Conservation (phyloP, 805 yeast genomes). For the Monosporozyma servazzii region DNA sequence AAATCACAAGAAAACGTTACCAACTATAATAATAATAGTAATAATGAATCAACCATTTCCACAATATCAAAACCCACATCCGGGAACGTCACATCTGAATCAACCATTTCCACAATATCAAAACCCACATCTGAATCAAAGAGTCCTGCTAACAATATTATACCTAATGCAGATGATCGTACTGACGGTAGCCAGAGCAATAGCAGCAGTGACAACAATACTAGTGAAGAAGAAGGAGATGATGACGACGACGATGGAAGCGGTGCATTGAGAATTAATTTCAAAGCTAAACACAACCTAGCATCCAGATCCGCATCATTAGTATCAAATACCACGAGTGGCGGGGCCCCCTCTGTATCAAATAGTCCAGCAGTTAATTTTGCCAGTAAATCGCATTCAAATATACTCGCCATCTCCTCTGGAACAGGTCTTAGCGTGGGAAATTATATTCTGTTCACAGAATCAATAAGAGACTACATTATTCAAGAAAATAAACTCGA, state of each 20-base stretch:
- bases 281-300: not conserved
- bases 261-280: constrained; percentile 2
- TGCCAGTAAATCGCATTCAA: not conserved
- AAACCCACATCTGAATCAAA: not conserved
- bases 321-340: not conserved
- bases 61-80: not conserved
- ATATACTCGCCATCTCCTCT: not conserved
- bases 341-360: not conserved
- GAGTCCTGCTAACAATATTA: not conserved
- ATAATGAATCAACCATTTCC: not conserved
- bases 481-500: constrained; percentile 44
- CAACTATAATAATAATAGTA: not conserved
- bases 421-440: not conserved
- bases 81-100: not conserved
- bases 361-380: not conserved
- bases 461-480: constrained; percentile 45
- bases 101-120: not conserved
- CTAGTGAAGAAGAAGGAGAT: not conserved
- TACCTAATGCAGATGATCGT: too few relatives aligned
- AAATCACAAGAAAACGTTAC: not conserved
- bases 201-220: not conserved
- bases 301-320: not conserved
- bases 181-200: too few relatives aligned
- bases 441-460: constrained; percentile 37
- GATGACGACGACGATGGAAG: not conserved